Evolutionary conservation across 2,329 filamentous ascomycete species (phyloP).

Genomic region (Cladosporium sp.): DNA sequence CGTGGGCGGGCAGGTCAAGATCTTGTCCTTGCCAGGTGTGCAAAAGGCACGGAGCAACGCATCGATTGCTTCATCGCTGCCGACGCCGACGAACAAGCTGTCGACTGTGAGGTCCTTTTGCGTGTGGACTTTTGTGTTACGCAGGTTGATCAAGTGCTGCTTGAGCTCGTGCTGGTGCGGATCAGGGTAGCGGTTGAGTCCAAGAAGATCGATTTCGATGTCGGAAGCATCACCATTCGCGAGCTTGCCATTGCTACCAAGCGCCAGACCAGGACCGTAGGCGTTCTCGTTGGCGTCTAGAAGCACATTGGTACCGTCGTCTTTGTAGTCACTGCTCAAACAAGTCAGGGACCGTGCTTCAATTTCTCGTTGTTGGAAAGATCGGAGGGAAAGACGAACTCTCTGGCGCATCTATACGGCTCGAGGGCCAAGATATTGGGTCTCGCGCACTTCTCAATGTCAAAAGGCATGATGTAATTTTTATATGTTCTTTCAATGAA

Average conservation of each 20-base stretch:
- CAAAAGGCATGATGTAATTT: slow-evolving; percentile 43
- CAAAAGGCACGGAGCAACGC: slow-evolving; percentile 93
- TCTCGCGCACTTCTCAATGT: slow-evolving; percentile 53
- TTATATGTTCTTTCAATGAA: not conserved
- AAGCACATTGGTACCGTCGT: slow-evolving; percentile 92
- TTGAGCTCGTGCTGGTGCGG: slow-evolving; percentile 90
- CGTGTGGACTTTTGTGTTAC: slow-evolving; percentile 84
- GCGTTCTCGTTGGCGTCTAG: slow-evolving; percentile 99
- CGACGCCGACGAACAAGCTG: slow-evolving; percentile 92
- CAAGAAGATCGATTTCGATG: slow-evolving; percentile 71
- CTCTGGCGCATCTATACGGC: slow-evolving; percentile 57
- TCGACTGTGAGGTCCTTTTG: slow-evolving; percentile 70
- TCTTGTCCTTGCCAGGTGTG: slow-evolving; percentile 79
- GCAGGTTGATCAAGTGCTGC: slow-evolving; percentile 78
- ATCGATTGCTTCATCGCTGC: slow-evolving; percentile 96
- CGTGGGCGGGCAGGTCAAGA: slow-evolving; percentile 92
- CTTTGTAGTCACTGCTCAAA: slow-evolving; percentile 77
- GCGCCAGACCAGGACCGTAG: slow-evolving; percentile 76
- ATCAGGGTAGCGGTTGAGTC: slow-evolving; percentile 92
- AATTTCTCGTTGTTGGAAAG: slow-evolving; percentile 47
- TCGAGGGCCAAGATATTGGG: slow-evolving; percentile 56
- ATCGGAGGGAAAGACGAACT: slow-evolving; percentile 43
- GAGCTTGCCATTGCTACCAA: slow-evolving; percentile 53
- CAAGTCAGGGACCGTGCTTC: slow-evolving; percentile 26
- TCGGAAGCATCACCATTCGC: slow-evolving; percentile 48